phyloP scores from a whole-genome alignment of 108 stramenopile species.

The Skeletonema marinoi region DNA sequence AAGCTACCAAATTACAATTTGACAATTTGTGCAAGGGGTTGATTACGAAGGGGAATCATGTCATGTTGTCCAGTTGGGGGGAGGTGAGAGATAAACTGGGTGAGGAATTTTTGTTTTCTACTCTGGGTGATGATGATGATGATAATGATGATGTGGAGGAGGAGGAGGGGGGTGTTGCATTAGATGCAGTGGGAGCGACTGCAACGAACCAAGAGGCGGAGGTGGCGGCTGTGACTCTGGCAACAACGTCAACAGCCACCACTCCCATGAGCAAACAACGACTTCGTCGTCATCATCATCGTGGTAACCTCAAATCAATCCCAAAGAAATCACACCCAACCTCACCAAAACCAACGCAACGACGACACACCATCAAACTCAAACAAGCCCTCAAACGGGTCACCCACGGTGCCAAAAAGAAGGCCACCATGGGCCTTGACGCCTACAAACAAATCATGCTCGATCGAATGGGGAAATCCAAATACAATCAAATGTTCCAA shows the following conservation, averaged over 20 bases:
- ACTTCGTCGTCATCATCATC: not conserved
- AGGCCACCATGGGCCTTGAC: not conserved
- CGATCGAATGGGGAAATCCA: not conserved
- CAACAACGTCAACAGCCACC: slow-evolving; percentile 1
- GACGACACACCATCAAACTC: not conserved
- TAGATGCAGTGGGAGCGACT: not conserved
- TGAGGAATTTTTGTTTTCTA: slow-evolving; percentile 5
- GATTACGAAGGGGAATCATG: slow-evolving; percentile 18
- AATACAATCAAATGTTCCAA: not conserved
- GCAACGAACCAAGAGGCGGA: not conserved
- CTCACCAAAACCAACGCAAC: slow-evolving; percentile 3
- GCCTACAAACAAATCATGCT: not conserved
- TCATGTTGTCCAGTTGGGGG: slow-evolving; percentile 23
- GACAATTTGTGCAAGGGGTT: slow-evolving; percentile 3
- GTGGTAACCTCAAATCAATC: slow-evolving; percentile 3
- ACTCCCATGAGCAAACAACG: not conserved
- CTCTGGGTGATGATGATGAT: not conserved
- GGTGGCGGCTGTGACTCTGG: not conserved
- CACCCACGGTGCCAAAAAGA: not conserved
- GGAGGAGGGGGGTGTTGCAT: not conserved
- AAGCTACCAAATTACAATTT: slow-evolving; percentile 1
- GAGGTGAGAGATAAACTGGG: slow-evolving; percentile 13
- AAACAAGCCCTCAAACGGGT: not conserved
- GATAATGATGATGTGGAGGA: not conserved
- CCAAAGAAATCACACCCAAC: slow-evolving; percentile 20